Percentiles rank a stretch among this genome's conserved stretches.
phyloP scores from a whole-genome alignment of 176 grass and related monocot species.

The Musa troglodytarum region DNA sequence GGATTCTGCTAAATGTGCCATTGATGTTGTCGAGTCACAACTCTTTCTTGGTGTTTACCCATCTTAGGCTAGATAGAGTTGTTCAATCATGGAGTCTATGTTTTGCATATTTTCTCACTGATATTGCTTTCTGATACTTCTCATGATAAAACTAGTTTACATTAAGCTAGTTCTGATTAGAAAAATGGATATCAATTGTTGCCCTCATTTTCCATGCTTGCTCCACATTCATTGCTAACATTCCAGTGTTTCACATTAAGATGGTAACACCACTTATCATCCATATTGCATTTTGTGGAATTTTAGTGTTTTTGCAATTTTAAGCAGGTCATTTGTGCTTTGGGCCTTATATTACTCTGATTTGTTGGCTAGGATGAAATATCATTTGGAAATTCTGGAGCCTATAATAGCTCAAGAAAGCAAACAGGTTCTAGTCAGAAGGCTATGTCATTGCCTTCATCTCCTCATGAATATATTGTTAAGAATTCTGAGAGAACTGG shows the following conservation, averaged over 20 bases:
- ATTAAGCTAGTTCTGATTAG: no score
- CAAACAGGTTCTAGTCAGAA: conserved; percentile 52
- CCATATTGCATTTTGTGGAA: background rate
- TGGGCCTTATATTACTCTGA: background rate
- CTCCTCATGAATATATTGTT: conserved; percentile 78
- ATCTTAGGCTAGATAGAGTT: no score
- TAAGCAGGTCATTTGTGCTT: background rate
- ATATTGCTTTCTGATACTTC: no score
- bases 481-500: conserved; percentile 40
- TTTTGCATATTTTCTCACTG: no score
- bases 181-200: background rate
- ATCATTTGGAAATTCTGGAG: conserved; percentile 27
- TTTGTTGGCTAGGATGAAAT: conserved; percentile 50
- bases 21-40: no score
- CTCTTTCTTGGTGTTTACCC: no score
- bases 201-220: background rate
- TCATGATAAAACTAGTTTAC: no score
- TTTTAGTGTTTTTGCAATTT: background rate
- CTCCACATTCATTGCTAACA: background rate
- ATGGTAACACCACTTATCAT: background rate
- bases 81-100: no score
- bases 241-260: background rate
- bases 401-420: conserved; percentile 45
- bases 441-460: conserved; percentile 88
- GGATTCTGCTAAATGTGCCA: no score